Base-by-base conservation (phyloP, 1,139 yeast genomes). In the Komagataea norvegica region DNA sequence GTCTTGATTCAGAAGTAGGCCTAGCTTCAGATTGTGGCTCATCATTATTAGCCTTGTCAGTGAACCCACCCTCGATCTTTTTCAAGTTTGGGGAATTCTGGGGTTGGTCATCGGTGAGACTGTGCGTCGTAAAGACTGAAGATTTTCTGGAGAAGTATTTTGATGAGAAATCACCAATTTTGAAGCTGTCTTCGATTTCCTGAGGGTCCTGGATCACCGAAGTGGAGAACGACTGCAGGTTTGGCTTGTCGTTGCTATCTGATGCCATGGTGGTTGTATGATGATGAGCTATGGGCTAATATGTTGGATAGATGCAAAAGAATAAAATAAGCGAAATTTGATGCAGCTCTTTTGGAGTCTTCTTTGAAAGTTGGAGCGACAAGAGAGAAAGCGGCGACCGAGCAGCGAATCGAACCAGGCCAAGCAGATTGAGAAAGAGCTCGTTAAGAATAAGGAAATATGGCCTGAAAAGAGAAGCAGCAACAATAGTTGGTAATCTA, bases 131-230 rank as follows among this genome's bases (percentile, higher is more conserved):
- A 15, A 33, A 24, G 18, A 31, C 31, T 1, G 55, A 47, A 8
- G 43, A 33, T 13, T 41, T 42, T 30, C 55, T 44, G 6, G 48
- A 44, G 25, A 52, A 42, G 25, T 47, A 48, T 40, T 51, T 53
- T 8, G 57, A 43, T 19, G 55, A 51, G 34, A 52, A 53, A 37
- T 53, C 56, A 9, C 57, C 56, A 21, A 46, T 47, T n/a, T 44
- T 42, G 43, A 51, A 53, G 14, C 38, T 41, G 24, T 48, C 49
- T 8, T 43, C 49, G 10, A 47, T n/a, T 6, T 43, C 49, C 5
- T 18, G 26, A 5, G 19, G 25, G 5, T 33, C 36, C 5, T 30
- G 33, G 8, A 34, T 37, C 6, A 43, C 15, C 1, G 47, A 42
- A 6, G 28, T 27, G n/a, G 47, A 42, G 10, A 43, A 34, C 2